Evolutionary conservation across 768 basidiomycete genomes (phyloP).

Genomic region (Boletellus emodensis): DNA sequence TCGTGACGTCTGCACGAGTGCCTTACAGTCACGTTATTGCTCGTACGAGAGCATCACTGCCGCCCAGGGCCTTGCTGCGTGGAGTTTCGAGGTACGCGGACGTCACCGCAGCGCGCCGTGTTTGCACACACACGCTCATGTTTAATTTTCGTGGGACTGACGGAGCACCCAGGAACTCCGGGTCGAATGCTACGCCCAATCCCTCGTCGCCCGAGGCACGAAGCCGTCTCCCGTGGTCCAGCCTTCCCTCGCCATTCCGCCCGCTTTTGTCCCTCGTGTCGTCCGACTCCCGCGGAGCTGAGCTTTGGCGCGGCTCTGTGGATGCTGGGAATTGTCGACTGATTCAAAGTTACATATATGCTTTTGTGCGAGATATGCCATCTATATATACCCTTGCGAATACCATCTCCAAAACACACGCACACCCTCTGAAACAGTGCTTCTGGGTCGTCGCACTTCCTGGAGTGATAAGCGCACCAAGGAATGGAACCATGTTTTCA

Average conservation of each 20-base stretch:
- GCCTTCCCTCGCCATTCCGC: slow-evolving; percentile 25
- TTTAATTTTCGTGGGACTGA: no score
- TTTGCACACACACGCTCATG: neutral
- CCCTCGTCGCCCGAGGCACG: slow-evolving; percentile 22
- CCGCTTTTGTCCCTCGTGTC: slow-evolving; percentile 24
- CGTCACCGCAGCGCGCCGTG: neutral
- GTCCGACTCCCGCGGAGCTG: neutral
- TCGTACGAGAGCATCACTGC: slow-evolving; percentile 29
- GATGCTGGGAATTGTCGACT: no score
- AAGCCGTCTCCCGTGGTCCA: slow-evolving; percentile 15
- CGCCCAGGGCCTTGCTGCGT: slow-evolving; percentile 14
- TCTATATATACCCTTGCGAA: slow-evolving; percentile 1
- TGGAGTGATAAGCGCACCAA: neutral
- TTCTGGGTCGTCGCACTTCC: no score
- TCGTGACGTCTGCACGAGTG: neutral
- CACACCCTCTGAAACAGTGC: neutral
- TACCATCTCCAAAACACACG: slow-evolving; percentile 4
- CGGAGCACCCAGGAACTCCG: slow-evolving; percentile 20
- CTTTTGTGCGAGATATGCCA: slow-evolving; percentile 1
- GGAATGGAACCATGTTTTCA: slow-evolving; percentile 22
- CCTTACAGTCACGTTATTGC: neutral
- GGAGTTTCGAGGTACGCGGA: slow-evolving; percentile 30
- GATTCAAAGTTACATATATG: neutral
- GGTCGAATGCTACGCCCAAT: slow-evolving; percentile 30
- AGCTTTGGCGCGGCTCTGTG: no score